Conservation (phyloP, 179 eudicot species). For the Nepenthes alata region DNA sequence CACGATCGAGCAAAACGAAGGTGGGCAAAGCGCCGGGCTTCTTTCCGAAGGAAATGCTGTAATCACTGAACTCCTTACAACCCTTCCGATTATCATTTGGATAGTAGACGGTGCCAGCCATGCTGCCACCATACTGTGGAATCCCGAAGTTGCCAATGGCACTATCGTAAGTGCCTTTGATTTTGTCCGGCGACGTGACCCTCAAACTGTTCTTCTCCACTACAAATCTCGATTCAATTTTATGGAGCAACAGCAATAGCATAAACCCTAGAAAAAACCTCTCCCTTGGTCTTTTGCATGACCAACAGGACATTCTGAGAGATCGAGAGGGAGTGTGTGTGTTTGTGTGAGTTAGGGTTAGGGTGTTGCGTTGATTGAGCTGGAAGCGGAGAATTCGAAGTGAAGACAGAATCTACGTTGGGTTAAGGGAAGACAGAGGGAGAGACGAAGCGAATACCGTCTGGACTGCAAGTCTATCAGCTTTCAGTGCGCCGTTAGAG, state of each 20-base stretch:
- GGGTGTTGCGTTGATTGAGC: too few species aligned
- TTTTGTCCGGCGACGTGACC: conserved; percentile 58
- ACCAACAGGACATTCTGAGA: too few species aligned
- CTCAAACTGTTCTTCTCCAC: conserved; percentile 88
- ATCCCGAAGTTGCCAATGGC: conserved; percentile 94
- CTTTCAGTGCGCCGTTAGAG: too few species aligned
- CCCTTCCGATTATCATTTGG: conserved; percentile 78
- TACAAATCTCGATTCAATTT: conserved; percentile 45
- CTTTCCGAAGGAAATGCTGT: conserved; percentile 42
- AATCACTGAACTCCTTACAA: conserved; percentile 46
- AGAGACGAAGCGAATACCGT: too few species aligned
- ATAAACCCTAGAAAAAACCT: conserved; percentile 30
- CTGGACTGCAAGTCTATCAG: too few species aligned
- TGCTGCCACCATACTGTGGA: conserved; percentile 89
- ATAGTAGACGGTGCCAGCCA: conserved; percentile 72
- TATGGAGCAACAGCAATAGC: conserved; percentile 12
- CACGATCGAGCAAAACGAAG: conserved; percentile 79
- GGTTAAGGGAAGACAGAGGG: too few species aligned
- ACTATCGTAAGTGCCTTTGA: conserved; percentile 67
- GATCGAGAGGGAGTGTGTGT: too few species aligned
- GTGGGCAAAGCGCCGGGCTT: conserved; percentile 79
- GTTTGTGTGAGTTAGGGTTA: too few species aligned
- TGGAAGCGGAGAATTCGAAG: too few species aligned
- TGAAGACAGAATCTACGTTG: too few species aligned
- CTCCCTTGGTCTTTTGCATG: too few species aligned